These are phyloP conservation scores for Fusarium subtropicale DNA, from an alignment of 2,329 filamentous ascomycete species.

Conservation along the genomic window DNA sequence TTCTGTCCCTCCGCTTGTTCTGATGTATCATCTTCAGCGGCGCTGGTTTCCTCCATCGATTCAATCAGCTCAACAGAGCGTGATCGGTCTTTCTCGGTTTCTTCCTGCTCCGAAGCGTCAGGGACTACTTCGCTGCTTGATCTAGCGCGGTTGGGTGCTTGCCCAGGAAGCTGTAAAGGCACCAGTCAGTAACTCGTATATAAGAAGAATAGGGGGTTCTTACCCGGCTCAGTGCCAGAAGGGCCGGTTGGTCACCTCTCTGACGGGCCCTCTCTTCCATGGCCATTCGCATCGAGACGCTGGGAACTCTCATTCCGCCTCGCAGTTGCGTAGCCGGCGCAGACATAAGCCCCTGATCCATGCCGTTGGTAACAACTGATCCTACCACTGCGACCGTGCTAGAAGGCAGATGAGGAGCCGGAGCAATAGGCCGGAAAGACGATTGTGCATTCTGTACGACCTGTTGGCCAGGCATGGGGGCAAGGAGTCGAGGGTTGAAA, in stretches of 20 bases:
- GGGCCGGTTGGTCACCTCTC: neutral
- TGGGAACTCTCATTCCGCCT: neutral
- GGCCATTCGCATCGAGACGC: neutral
- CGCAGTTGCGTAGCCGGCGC: neutral
- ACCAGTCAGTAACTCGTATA: neutral
- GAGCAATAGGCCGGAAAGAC: slow-evolving; percentile 25
- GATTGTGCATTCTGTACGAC: neutral
- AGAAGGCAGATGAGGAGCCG: slow-evolving; percentile 5
- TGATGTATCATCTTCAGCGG: neutral
- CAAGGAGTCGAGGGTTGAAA: slow-evolving; percentile 50
- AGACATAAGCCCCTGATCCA: neutral
- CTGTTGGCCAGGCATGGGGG: slow-evolving; percentile 46
- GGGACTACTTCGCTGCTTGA: slow-evolving; percentile 10
- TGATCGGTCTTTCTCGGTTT: neutral
- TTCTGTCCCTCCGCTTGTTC: slow-evolving; percentile 9
- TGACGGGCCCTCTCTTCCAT: neutral
- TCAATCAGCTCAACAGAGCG: slow-evolving; percentile 14
- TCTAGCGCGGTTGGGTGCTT: neutral
- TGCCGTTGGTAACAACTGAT: neutral
- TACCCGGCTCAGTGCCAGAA: neutral
- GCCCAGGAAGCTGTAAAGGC: neutral
- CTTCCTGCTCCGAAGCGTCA: slow-evolving; percentile 2
- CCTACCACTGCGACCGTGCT: neutral
- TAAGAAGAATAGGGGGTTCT: neutral
- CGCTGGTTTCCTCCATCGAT: neutral